A percentile compares a stretch with the other conserved stretches of the same genome.
Conservation (phyloP, 2,329 filamentous ascomycete genomes). For the Epichloe elymi region DNA sequence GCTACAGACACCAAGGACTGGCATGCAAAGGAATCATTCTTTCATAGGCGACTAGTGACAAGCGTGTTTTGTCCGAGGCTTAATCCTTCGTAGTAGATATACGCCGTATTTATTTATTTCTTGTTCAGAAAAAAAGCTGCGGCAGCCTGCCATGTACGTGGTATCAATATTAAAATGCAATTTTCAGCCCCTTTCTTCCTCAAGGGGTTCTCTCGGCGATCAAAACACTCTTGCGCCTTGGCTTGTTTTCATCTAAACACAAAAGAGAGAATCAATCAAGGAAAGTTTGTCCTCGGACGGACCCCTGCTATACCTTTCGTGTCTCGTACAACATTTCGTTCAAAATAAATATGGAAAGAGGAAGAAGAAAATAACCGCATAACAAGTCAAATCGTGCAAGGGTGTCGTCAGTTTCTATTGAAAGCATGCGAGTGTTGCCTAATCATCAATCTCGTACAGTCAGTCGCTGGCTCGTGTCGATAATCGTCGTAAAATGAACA, state of each 20-base stretch:
- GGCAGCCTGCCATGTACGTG: slow-evolving; percentile 1
- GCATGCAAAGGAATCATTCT: no score
- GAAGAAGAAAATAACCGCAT: not conserved
- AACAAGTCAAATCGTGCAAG: not conserved
- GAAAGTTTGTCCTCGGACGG: not conserved
- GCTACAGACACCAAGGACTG: no score
- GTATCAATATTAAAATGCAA: not conserved
- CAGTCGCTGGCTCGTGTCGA: slow-evolving; percentile 3
- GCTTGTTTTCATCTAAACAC: not conserved
- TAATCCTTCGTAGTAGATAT: no score
- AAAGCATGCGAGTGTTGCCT: not conserved
- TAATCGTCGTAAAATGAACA: not conserved
- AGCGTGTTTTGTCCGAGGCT: no score
- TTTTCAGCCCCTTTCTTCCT: not conserved
- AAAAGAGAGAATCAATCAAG: not conserved
- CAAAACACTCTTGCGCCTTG: not conserved
- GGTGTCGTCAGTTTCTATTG: not conserved
- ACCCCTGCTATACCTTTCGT: not conserved
- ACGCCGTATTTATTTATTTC: no score
- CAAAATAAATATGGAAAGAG: not conserved
- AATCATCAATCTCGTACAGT: slow-evolving; percentile 4
- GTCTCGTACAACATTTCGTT: not conserved
- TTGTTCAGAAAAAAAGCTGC: no score
- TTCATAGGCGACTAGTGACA: no score
- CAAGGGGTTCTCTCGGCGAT: not conserved